phyloP scores from a whole-genome alignment of 805 yeast genomes.

The Myxozyma nipponensis region DNA sequence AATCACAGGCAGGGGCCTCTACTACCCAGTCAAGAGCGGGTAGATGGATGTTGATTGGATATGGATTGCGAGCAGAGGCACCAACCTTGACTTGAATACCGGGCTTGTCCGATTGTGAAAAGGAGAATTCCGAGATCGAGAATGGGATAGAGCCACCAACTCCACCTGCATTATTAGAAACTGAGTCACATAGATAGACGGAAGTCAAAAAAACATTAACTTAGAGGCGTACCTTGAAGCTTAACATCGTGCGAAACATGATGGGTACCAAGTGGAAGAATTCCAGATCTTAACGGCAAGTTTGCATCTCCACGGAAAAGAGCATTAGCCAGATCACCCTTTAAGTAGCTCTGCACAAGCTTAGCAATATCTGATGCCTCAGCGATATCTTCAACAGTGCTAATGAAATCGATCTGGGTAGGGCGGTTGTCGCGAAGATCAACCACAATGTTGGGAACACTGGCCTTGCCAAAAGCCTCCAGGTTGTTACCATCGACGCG shows the following conservation, averaged over 20 bases:
- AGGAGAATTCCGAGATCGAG: constrained; percentile 20
- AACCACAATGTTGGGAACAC: constrained; percentile 26
- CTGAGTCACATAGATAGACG: not conserved
- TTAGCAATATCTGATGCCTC: constrained; percentile 21
- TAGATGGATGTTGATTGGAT: constrained; percentile 18
- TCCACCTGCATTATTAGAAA: constrained; percentile 4
- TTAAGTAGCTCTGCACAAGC: constrained; percentile 18
- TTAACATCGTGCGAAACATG: constrained; percentile 23
- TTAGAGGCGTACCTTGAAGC: constrained; percentile 6
- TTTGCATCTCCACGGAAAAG: constrained; percentile 25
- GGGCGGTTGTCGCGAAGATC: constrained; percentile 21
- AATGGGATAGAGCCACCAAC: constrained; percentile 18
- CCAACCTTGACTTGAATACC: constrained; percentile 22
- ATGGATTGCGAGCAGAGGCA: constrained; percentile 22
- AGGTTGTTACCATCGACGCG: constrained; percentile 12
- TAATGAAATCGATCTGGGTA: constrained; percentile 25
- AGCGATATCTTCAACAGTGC: constrained; percentile 21
- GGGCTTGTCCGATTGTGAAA: constrained; percentile 3
- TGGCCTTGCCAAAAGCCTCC: constrained; percentile 17
- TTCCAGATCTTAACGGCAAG: constrained; percentile 20
- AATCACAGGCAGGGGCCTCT: constrained; percentile 22
- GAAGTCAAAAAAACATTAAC: not conserved
- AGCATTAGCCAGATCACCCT: constrained; percentile 12
- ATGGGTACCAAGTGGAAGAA: constrained; percentile 26
- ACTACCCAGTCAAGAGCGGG: constrained; percentile 24